These are phyloP conservation scores for Litchi chinensis DNA, from an alignment of 345 rosid genomes.

Conservation along the genomic window DNA sequence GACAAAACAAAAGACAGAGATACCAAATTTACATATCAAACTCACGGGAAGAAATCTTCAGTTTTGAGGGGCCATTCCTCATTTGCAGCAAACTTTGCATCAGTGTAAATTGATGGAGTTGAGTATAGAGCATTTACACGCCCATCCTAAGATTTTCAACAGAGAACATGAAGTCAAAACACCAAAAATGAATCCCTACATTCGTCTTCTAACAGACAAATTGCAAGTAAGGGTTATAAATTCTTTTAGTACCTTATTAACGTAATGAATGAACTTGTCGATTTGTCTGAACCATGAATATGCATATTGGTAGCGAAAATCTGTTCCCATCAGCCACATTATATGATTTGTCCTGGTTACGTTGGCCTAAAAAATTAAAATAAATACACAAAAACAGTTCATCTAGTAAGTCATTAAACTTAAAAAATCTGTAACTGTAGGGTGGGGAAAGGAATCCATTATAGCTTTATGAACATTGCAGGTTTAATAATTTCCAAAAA, in stretches of 20 bases:
- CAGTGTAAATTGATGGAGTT: conserved; percentile 87
- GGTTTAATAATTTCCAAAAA: background rate
- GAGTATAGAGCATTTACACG: conserved; percentile 92
- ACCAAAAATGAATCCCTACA: background rate
- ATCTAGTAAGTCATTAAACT: background rate
- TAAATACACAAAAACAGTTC: background rate
- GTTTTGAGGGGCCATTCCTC: conserved; percentile 90
- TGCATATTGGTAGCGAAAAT: conserved; percentile 94
- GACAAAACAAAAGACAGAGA: background rate
- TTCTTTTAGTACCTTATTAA: conserved; percentile 58
- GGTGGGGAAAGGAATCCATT: background rate
- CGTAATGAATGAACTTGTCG: conserved; percentile 97
- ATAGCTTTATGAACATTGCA: background rate
- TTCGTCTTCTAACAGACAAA: background rate
- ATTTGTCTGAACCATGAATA: conserved; percentile 94
- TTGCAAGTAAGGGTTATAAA: conserved; percentile 1
- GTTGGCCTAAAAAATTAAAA: conserved; percentile 55
- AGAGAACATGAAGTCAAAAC: conserved; percentile 6
- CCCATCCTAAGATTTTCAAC: conserved; percentile 68
- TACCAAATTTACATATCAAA: conserved; percentile 21
- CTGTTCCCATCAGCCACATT: conserved; percentile 97
- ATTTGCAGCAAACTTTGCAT: conserved; percentile 73
- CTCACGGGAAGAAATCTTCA: conserved; percentile 94
- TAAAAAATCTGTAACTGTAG: background rate
- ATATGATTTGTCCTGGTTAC: conserved; percentile 91